phyloP scores from a whole-genome alignment of 2,329 filamentous ascomycete genomes.

The Lachnum nothofagi region DNA sequence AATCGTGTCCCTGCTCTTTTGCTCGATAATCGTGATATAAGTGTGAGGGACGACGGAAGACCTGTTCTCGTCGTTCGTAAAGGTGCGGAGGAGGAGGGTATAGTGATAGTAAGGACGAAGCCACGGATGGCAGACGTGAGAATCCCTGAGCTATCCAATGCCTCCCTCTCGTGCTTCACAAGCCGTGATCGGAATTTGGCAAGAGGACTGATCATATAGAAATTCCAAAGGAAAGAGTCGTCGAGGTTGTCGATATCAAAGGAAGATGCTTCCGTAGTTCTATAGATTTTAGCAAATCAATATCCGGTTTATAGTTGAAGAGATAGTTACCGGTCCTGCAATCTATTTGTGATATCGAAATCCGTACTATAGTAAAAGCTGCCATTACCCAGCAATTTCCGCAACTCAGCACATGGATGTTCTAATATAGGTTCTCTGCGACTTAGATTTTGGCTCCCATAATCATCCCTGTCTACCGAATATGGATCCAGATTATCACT shows the following conservation, averaged over 20 bases:
- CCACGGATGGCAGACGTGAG: conserved; percentile 91
- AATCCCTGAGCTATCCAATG: conserved; percentile 80
- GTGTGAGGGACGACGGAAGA: conserved; percentile 74
- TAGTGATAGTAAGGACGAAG: conserved; percentile 80
- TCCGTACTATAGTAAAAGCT: conserved; percentile 99
- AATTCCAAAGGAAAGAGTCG: conserved; percentile 93
- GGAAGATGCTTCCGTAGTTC: conserved; percentile 67
- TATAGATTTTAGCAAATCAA: conserved; percentile 35
- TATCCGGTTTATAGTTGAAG: not conserved
- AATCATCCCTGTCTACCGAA: conserved; percentile 30
- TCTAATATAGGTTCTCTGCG: conserved; percentile 68
- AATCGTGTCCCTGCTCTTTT: conserved; percentile 88
- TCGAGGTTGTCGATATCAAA: conserved; percentile 93
- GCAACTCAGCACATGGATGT: conserved; percentile 83
- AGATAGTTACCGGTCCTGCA: conserved; percentile 70
- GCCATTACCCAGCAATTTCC: conserved; percentile 86
- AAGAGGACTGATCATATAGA: conserved; percentile 92
- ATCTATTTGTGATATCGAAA: conserved; percentile 88
- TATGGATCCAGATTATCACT: conserved; percentile 40
- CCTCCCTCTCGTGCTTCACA: conserved; percentile 66
- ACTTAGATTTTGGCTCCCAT: conserved; percentile 44
- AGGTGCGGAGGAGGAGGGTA: conserved; percentile 72
- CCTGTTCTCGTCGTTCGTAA: conserved; percentile 61
- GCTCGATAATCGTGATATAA: conserved; percentile 89
- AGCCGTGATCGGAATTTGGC: conserved; percentile 83